Percentiles rank a stretch among this genome's conserved stretches.
These are phyloP conservation scores for Salvia sclarea DNA, from an alignment of 305 asterid species.

Conservation along the genomic window DNA sequence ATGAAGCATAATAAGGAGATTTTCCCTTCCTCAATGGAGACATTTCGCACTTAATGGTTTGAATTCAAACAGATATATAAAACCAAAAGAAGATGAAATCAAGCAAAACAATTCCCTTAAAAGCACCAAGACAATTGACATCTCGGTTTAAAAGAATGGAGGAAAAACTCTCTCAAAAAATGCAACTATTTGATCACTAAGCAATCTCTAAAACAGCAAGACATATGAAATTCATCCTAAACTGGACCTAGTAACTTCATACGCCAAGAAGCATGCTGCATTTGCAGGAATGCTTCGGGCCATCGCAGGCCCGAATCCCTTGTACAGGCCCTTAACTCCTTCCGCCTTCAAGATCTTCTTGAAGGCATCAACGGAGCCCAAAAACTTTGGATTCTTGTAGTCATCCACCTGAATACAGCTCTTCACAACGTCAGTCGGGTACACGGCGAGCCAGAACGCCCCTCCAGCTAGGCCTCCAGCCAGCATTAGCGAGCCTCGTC, in stretches of 20 bases:
- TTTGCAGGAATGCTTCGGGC: constrained; percentile 89
- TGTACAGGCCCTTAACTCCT: constrained; percentile 81
- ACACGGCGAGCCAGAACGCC: constrained; percentile 71
- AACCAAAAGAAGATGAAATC: background rate
- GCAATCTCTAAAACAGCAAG: background rate
- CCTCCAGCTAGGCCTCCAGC: constrained; percentile 92
- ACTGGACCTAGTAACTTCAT: constrained; percentile 73
- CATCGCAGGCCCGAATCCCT: constrained; percentile 96
- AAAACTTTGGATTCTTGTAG: constrained; percentile 71
- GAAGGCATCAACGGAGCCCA: constrained; percentile 75
- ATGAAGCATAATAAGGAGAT: too few relatives aligned
- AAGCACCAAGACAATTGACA: too few relatives aligned
- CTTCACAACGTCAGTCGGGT: constrained; percentile 89
- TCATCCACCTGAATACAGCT: constrained; percentile 89
- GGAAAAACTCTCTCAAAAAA: constrained; percentile 4
- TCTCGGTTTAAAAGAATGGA: background rate
- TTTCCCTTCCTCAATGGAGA: background rate
- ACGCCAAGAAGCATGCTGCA: constrained; percentile 92
- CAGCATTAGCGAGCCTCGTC: constrained; percentile 71
- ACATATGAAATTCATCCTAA: constrained; percentile 51
- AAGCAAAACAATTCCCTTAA: too few relatives aligned
- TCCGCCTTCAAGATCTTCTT: constrained; percentile 68
- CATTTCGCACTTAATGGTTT: background rate
- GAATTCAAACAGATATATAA: background rate
- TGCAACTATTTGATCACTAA: background rate